These are phyloP conservation scores for Thraustochytrium striatum DNA, from an alignment of 352 stramenopile genomes.

Conservation along the genomic window DNA sequence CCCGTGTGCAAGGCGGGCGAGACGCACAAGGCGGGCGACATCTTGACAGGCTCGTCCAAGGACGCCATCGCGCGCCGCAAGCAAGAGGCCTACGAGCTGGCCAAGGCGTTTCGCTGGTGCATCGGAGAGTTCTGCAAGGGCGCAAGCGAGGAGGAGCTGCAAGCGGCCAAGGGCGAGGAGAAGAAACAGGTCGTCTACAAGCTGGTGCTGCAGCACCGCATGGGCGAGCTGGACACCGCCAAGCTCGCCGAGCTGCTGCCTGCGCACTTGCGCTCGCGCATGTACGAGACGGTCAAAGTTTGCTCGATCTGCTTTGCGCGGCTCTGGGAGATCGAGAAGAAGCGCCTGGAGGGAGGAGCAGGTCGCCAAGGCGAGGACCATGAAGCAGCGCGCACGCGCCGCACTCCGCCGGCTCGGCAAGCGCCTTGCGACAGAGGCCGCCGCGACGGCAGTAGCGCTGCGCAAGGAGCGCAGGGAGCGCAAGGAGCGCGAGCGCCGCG, in stretches of 20 bases:
- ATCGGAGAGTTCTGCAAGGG: constrained; percentile 1
- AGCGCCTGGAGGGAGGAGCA: neutral
- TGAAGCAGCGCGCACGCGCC: neutral
- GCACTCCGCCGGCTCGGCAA: neutral
- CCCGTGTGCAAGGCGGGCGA: no score
- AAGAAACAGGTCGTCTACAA: constrained; percentile 2
- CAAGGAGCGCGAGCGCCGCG: no score
- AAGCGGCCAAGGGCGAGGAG: neutral
- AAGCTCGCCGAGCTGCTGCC: constrained; percentile 20
- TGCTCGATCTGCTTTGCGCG: constrained; percentile 34
- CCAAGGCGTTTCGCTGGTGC: constrained; percentile 11
- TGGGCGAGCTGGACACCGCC: neutral
- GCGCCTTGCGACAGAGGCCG: neutral
- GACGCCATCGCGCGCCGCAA: no score
- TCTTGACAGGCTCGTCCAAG: no score
- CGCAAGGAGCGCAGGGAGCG: no score
- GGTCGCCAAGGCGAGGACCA: neutral
- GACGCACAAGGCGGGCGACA: no score
- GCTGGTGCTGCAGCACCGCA: constrained; percentile 17
- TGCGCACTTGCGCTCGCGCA: neutral
- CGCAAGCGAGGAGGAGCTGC: neutral
- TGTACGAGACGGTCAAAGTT: constrained; percentile 41
- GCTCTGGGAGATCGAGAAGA: neutral
- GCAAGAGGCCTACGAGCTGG: neutral
- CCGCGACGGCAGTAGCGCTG: no score